Conservation (phyloP, 2,329 filamentous ascomycete genomes). For the Mycocentrospora acerina region DNA sequence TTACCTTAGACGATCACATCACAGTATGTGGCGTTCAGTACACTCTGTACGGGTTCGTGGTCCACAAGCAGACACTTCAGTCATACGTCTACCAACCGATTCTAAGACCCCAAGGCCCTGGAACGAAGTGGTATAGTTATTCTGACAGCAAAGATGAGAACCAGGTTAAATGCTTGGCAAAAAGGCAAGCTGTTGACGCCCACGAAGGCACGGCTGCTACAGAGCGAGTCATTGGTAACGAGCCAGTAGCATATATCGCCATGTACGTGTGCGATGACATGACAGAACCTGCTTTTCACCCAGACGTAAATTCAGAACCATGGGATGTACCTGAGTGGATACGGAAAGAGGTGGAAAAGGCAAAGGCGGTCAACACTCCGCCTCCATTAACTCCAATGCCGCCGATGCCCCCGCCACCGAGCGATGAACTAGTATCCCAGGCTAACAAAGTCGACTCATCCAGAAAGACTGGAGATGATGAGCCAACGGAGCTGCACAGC, state of each 20-base stretch:
- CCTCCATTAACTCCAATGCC: conserved; percentile 13
- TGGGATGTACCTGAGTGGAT: conserved; percentile 52
- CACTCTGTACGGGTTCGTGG: conserved; percentile 61
- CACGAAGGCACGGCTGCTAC: conserved; percentile 51
- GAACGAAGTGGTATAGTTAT: conserved; percentile 61
- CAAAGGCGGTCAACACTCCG: conserved; percentile 14
- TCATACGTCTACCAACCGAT: conserved; percentile 63
- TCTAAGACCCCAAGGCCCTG: conserved; percentile 58
- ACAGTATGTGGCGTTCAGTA: conserved; percentile 53
- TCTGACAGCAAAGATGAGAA: conserved; percentile 56
- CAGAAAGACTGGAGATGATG: no score
- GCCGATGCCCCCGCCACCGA: conserved; percentile 1
- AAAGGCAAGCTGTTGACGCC: conserved; percentile 54
- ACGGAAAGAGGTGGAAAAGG: conserved; percentile 26
- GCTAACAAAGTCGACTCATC: no score
- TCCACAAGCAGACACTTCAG: conserved; percentile 60
- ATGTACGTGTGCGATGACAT: conserved; percentile 59
- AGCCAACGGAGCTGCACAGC: conserved; percentile 9
- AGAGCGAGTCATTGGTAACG: conserved; percentile 44
- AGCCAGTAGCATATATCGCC: conserved; percentile 56
- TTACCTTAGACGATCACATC: conserved; percentile 58
- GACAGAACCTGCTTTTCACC: conserved; percentile 39
- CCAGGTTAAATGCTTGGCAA: conserved; percentile 58
- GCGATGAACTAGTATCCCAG: conserved; percentile 5
- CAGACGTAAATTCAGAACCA: conserved; percentile 46